Base-by-base conservation (phyloP, 805 yeast species). In the Cyberlindnera veronae region DNA sequence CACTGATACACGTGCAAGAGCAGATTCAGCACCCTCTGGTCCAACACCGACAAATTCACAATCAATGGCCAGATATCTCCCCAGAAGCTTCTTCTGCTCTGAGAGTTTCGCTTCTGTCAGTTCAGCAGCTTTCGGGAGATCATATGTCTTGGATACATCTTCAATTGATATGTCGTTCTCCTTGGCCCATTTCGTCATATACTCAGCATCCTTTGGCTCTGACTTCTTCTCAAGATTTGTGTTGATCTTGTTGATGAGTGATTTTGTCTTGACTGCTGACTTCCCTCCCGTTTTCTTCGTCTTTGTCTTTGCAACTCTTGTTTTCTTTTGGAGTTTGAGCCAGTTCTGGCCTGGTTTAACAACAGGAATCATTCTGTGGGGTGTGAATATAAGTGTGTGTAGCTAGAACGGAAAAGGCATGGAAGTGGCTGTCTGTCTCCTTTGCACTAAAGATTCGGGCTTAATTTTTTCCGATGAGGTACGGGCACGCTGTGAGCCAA, bases 41-140 rank as follows among this genome's bases (percentile, higher is more conserved):
- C 96, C 96, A 2, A 84, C 81, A 10, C 96, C 96, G 2, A 90
- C 97, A 68, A 90, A 89, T 54, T 90, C 98, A 66, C 97, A 89
- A 62, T 90, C 98, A 45, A 90, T 76, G 1, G 96, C 87, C 2
- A 89, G 44, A 50, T 74, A 89, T 53, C 75, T 83, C 2, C 96
- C 96, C 1, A 79, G 66, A 32, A 72, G 71, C 37, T 59, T 63
- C 42, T 72, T 64, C 30, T 54, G 56, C 17, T 51, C 51, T 8
- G 59, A 41, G n/a, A 55, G 41, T 20, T 48, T 40, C 2, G 28
- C 22, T n/a, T 44, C 45, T 6, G 29, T 37, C 13, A 38, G 33
- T 4, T 29, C 39, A 6, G n/a, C n/a, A n/a, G 27, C 29, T 9
- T 46, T 34, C 17, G 50, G 46, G 16, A 45, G 42, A 17, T 51